Conservation (phyloP, 1,284 basidiomycete species). For the Apiotrichum brassicae region DNA sequence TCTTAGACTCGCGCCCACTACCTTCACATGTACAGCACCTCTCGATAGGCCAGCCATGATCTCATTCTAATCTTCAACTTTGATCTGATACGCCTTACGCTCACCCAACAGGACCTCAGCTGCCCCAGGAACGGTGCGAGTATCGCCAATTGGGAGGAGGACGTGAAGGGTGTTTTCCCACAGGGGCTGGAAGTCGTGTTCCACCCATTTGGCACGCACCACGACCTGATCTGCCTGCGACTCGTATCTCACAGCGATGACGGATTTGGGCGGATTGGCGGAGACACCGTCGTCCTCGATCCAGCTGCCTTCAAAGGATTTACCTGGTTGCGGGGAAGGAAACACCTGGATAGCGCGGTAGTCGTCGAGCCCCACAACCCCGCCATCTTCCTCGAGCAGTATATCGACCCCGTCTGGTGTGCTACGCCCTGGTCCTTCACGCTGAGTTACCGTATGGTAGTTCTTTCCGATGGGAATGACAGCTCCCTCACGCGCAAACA, state of each 20-base stretch:
- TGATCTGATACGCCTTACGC: constrained; percentile 6
- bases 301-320: constrained; percentile 34
- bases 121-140: constrained; percentile 22
- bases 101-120: constrained; percentile 20
- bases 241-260: constrained; percentile 37
- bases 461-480: constrained; percentile 47
- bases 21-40: too few species aligned
- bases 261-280: constrained; percentile 30
- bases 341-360: constrained; percentile 47
- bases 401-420: constrained; percentile 45
- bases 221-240: constrained; percentile 22
- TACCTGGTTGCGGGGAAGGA: constrained; percentile 18
- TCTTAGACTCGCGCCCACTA: too few species aligned
- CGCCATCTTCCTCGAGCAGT: constrained; percentile 41
- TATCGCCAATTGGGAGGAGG: constrained; percentile 41
- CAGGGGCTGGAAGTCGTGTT: constrained; percentile 42
- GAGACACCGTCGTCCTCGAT: constrained; percentile 49
- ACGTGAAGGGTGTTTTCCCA: constrained; percentile 44
- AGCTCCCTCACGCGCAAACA: constrained; percentile 46
- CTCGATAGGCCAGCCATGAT: too few species aligned
- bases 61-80: constrained; percentile 4
- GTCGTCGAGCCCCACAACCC: constrained; percentile 45
- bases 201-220: constrained; percentile 32
- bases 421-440: constrained; percentile 32
- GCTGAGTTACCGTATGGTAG: constrained; percentile 43